These are phyloP conservation scores for Eucalyptus albens DNA, from an alignment of 345 rosid genomes.

Conservation along the genomic window DNA sequence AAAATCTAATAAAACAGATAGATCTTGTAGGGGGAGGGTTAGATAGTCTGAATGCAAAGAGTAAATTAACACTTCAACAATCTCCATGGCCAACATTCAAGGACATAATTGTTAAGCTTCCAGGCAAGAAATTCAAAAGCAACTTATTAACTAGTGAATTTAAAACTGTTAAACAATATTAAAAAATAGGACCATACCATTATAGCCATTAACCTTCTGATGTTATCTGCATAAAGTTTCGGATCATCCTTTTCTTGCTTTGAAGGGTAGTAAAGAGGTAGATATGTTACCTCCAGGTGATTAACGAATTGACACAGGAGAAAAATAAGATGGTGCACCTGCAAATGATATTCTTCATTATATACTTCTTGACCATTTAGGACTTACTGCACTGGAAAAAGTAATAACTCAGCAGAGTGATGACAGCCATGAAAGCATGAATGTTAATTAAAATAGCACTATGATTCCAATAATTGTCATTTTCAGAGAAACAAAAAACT, in stretches of 20 bases:
- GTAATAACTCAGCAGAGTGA: neutral
- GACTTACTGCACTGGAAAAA: neutral
- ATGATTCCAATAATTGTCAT: neutral
- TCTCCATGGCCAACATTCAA: neutral
- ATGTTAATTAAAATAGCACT: neutral
- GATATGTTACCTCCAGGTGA: slow-evolving; percentile 54
- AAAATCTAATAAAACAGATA: neutral
- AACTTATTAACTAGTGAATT: neutral
- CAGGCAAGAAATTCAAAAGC: neutral
- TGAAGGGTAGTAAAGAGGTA: slow-evolving; percentile 84
- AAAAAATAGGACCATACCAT: slow-evolving; percentile 29
- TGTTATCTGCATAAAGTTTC: slow-evolving; percentile 65
- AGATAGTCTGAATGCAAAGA: neutral
- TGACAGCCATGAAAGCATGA: neutral
- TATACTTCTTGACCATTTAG: neutral
- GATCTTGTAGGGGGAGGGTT: neutral
- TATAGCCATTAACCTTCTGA: slow-evolving; percentile 67
- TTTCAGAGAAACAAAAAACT: neutral
- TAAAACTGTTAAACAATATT: neutral
- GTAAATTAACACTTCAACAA: neutral
- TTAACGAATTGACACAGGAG: slow-evolving; percentile 85
- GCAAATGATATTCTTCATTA: neutral
- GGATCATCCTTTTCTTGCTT: slow-evolving; percentile 84
- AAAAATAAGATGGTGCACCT: slow-evolving; percentile 71
- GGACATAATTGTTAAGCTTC: neutral